Conservation (phyloP, 768 basidiomycete genomes). For the Gloeostereum incarnatum region DNA sequence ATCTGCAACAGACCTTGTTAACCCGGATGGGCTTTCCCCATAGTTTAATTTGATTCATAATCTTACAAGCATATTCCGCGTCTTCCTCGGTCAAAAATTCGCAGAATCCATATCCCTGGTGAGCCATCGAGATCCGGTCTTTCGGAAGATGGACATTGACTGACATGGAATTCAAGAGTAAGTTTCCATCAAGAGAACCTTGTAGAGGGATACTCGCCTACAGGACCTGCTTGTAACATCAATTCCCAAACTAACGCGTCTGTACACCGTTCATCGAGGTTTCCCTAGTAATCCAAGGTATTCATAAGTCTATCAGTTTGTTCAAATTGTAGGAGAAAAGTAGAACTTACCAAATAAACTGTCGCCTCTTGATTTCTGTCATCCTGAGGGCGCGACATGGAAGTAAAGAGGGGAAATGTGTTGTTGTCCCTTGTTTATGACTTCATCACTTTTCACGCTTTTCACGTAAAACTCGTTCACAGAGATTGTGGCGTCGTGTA, state of each 20-base stretch:
- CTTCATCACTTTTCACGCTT: too few relatives aligned
- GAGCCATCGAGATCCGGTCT: conserved; percentile 96
- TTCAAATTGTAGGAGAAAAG: not conserved
- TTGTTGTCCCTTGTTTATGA: too few relatives aligned
- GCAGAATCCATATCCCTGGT: conserved; percentile 99
- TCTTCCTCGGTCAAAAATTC: conserved; percentile 99
- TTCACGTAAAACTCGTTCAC: too few relatives aligned
- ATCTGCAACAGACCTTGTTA: conserved; percentile 72
- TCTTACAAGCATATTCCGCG: conserved; percentile 99
- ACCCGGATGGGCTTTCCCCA: conserved; percentile 99
- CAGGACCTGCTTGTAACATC: conserved; percentile 98
- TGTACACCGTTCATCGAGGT: conserved; percentile 90
- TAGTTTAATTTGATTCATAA: conserved; percentile 99
- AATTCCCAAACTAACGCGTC: conserved; percentile 97
- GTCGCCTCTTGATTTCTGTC: conserved; percentile 91
- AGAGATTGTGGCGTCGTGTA: too few relatives aligned
- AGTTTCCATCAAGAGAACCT: conserved; percentile 1
- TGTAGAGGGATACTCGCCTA: conserved; percentile 50
- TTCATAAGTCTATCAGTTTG: conserved; percentile 6
- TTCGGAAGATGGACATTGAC: conserved; percentile 98
- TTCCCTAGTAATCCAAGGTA: conserved; percentile 63
- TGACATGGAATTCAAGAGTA: conserved; percentile 18
- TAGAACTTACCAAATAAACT: conserved; percentile 61
- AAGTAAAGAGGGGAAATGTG: not conserved
- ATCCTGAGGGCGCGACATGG: conserved; percentile 69